These are phyloP conservation scores for Annulohypoxylon moriforme DNA, from an alignment of 495 filamentous ascomycete species.

Conservation along the genomic window DNA sequence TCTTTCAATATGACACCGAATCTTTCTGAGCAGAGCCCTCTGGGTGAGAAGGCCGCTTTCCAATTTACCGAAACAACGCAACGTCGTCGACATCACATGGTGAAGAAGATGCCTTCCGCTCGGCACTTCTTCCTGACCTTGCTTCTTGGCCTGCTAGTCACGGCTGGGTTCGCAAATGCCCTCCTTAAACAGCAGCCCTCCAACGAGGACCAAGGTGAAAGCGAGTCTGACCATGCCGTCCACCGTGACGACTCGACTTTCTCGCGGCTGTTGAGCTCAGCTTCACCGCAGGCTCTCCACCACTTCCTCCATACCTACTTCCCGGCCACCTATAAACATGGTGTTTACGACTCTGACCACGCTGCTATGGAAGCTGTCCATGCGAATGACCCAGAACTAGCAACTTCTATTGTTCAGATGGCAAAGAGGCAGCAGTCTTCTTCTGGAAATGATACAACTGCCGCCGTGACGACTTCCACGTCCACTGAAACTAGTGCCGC, in stretches of 20 bases:
- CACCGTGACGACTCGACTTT: constrained; percentile 46
- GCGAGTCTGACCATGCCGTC: constrained; percentile 22
- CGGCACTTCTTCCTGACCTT: constrained; percentile 46
- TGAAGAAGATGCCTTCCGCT: constrained; percentile 45
- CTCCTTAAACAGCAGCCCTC: constrained; percentile 33
- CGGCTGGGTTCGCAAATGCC: constrained; percentile 49
- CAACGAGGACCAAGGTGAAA: constrained; percentile 17
- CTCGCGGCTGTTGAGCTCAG: constrained; percentile 48
- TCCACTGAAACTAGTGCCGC: constrained; percentile 24
- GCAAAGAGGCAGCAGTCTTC: constrained; percentile 47
- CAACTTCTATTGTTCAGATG: constrained; percentile 51
- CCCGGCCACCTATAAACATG: constrained; percentile 52
- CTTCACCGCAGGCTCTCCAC: constrained; percentile 54
- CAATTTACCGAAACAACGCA: constrained; percentile 12
- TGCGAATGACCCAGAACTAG: constrained; percentile 46
- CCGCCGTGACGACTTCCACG: constrained; percentile 7
- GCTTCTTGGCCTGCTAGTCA: constrained; percentile 45
- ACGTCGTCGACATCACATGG: constrained; percentile 16
- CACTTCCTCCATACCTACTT: constrained; percentile 55
- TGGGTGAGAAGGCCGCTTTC: constrained; percentile 25
- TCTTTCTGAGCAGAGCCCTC: constrained; percentile 9
- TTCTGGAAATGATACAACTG: constrained; percentile 42
- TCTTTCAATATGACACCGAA: constrained; percentile 33
- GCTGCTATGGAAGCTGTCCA: constrained; percentile 50
- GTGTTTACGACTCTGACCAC: constrained; percentile 51